A percentile compares a stretch with the other conserved stretches of the same genome.
Evolutionary conservation across 768 basidiomycete species (phyloP).

Genomic region (Macrolepiota fuliginosa): DNA sequence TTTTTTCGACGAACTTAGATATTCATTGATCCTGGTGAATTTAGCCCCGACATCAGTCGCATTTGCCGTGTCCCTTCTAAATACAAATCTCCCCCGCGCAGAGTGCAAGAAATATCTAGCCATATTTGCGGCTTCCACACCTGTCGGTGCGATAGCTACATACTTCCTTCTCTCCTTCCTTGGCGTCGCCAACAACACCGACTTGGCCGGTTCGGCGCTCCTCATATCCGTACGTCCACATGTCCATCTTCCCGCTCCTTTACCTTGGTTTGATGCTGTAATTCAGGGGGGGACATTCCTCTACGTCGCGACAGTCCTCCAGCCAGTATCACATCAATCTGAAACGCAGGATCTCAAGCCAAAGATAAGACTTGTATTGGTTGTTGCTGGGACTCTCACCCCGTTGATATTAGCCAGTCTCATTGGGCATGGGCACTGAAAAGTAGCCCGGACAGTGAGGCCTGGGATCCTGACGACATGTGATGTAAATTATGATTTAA

Average conservation of each 20-base stretch:
- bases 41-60: constrained; percentile 90
- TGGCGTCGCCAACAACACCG: constrained; percentile 39
- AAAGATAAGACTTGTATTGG: constrained; percentile 44
- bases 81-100: constrained; percentile 61
- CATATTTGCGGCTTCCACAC: constrained; percentile 83
- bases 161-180: constrained; percentile 63
- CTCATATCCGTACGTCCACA: constrained; percentile 71
- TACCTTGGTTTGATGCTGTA: constrained; percentile 3
- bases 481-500: neutral
- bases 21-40: neutral
- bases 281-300: constrained; percentile 87
- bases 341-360: constrained; percentile 43
- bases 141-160: constrained; percentile 75
- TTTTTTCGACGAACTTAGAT: constrained; percentile 23
- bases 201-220: constrained; percentile 75
- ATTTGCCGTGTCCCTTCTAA: constrained; percentile 80
- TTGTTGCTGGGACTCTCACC: constrained; percentile 67
- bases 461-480: neutral
- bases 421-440: constrained; percentile 59
- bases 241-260: neutral
- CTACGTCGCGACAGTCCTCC: constrained; percentile 91
- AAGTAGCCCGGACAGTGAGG: neutral
- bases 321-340: constrained; percentile 56
- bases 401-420: constrained; percentile 61
- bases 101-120: constrained; percentile 75